Base-by-base conservation (phyloP, 2,329 filamentous ascomycete species). In the Hymenoscyphus salicellus region DNA sequence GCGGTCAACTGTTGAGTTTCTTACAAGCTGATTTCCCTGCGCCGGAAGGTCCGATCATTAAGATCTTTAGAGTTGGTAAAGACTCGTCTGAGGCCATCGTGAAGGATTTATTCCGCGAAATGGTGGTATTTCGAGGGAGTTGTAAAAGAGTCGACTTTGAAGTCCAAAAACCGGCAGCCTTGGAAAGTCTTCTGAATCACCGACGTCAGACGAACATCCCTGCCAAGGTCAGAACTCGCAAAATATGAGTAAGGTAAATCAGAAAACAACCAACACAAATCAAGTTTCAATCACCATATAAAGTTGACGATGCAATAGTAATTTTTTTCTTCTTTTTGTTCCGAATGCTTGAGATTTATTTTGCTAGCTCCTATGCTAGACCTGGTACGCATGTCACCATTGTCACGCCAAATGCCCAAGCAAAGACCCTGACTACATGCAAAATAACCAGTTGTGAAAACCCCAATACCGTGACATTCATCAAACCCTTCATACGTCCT, bases 401-500 rank as follows among this genome's bases (percentile, higher is more conserved):
- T 38, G 36, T 74, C 73, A 73, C 72, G 71, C 73, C 73, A 67
- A 72, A 72, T 73, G 72, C 74, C 73, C 72, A 72, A 72, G 73
- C 72, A 71, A 72, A 63, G 74, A 68, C 71, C 69, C 72, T 71
- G 70, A 74, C 71, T 71, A 72, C 70, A 73, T 74, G 73, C 73
- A 70, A 72, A 52, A 73, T 72, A 72, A 73, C 72, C 72, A 73
- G 64, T 73, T 33, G 55, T 70, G 74, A 73, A 72, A 70, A 63
- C 70, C 64, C 66, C 63, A 58, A 61, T 64, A 69, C 68, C 65
- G 65, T 67, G 30, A 65, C 65, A 64, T 65, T 58, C 64, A 65
- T 60, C 55, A 67, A 55, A 62, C 65, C 68, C 41, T 84, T 93
- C 92, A 98, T 83, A 98, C 95, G 80, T 87, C 88, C 80, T 96